Base-by-base conservation (phyloP, 345 rosid genomes). In the Cochlearia excelsa region DNA sequence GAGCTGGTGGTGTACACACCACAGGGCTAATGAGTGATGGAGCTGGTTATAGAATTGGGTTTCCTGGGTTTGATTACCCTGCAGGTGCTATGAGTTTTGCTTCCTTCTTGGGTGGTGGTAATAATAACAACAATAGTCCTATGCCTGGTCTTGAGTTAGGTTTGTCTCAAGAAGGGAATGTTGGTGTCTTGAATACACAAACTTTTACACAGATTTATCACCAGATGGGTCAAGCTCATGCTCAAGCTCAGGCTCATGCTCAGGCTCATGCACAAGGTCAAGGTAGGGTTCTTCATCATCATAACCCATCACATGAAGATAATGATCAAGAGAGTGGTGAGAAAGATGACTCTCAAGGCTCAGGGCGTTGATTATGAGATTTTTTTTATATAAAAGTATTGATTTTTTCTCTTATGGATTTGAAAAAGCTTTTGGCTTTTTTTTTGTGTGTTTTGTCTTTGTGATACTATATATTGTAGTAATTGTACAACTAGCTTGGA, bases 121-220 rank as follows among this genome's bases (percentile, higher is more conserved):
- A 69, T 48, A 54, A 48, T 47, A 75, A 27, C 63, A 89, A 41
- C 42, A 75, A 27, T 63, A 89, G 74, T 66, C 92, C 81, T 66
- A 52, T 85, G 33, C 98, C 96, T 76, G 98, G 98, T 2, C 82
- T 91, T 80, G 98, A 88, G 65, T 84, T 91, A 66, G 98, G 98
- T 0, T 71, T 85, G 77, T 84, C 98, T 61, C 98, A 91, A 41
- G 96, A 91, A 75, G 96, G 88, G 10, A 90, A 83, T 83, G 76
- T 83, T 74, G 95, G 97, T 59, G 87, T 79, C 60, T 56, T 87
- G 75, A 90, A 78, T 45, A 79, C 90, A 8, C 97, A 83, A 57
- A 80, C 94, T 46, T 81, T 85, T 68, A 69, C 59, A 67, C 96
- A 84, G 79, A 76, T 91, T 69, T 91, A 91, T 81, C 98, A 91